phyloP scores from a whole-genome alignment of 352 stramenopile species.

The Phytophthora ohioensis region DNA sequence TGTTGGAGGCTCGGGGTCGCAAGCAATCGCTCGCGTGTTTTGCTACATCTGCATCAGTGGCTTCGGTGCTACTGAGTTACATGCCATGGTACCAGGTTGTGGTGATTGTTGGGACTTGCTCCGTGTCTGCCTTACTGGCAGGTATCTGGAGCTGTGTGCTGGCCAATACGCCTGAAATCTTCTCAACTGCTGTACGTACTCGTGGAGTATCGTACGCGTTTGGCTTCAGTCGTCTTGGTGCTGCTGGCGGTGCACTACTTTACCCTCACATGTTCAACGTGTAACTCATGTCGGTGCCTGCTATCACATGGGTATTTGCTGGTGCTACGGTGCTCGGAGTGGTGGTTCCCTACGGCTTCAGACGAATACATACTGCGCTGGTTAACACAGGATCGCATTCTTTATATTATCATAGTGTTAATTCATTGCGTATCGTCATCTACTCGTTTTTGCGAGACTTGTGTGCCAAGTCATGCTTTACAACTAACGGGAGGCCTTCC shows the following conservation, averaged over 20 bases:
- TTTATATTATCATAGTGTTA: too few species aligned
- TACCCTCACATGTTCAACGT: constrained; percentile 42
- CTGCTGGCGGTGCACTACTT: constrained; percentile 22
- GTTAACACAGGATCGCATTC: too few species aligned
- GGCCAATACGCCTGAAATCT: constrained; percentile 25
- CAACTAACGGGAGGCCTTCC: too few species aligned
- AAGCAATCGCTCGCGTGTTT: constrained; percentile 21
- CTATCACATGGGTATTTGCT: constrained; percentile 34
- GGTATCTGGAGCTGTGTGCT: constrained; percentile 35
- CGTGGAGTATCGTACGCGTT: constrained; percentile 32
- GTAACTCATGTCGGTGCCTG: constrained; percentile 28
- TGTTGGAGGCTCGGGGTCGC: constrained; percentile 19
- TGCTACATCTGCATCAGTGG: not conserved
- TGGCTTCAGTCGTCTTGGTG: constrained; percentile 27
- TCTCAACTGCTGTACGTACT: constrained; percentile 12
- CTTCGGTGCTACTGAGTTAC: constrained; percentile 15
- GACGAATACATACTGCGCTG: too few species aligned
- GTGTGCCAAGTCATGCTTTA: too few species aligned
- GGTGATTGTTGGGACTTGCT: constrained; percentile 15
- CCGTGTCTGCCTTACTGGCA: constrained; percentile 23
- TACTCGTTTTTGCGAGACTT: too few species aligned
- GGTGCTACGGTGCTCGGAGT: not conserved
- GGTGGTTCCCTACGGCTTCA: not conserved
- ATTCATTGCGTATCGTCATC: too few species aligned
- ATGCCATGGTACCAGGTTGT: constrained; percentile 18